Evolutionary conservation across 1,139 yeast species (phyloP).

Genomic region (Protomyces gravidus): DNA sequence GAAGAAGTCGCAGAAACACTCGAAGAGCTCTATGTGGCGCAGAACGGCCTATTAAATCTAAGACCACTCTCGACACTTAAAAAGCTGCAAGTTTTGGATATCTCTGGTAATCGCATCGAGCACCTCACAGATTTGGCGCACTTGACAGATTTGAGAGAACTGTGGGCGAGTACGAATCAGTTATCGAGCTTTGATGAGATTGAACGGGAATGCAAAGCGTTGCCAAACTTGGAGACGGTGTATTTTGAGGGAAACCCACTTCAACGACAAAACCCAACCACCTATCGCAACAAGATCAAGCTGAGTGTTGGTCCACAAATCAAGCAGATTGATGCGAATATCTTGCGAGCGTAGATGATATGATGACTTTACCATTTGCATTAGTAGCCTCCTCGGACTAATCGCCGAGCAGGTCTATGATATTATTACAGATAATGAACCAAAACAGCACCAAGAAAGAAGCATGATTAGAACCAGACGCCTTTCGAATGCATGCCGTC

Average conservation of each 20-base stretch:
- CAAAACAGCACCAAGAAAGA: neutral
- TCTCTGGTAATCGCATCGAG: constrained; percentile 67
- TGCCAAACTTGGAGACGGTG: constrained; percentile 73
- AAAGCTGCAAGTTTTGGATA: constrained; percentile 70
- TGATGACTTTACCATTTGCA: neutral
- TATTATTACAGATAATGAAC: neutral
- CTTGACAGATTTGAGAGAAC: constrained; percentile 67
- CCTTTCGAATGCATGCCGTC: no score
- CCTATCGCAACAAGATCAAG: constrained; percentile 77
- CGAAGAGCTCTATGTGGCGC: constrained; percentile 84
- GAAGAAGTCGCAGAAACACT: constrained; percentile 59
- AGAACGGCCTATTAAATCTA: constrained; percentile 69
- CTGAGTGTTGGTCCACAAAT: constrained; percentile 62
- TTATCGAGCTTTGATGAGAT: constrained; percentile 66
- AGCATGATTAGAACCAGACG: neutral
- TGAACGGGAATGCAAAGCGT: constrained; percentile 57
- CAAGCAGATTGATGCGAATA: constrained; percentile 52
- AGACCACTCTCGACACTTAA: constrained; percentile 71
- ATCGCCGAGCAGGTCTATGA: neutral
- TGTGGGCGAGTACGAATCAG: constrained; percentile 86
- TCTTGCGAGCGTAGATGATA: constrained; percentile 7
- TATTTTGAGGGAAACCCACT: constrained; percentile 95
- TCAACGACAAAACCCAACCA: constrained; percentile 65
- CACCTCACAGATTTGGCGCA: constrained; percentile 63
- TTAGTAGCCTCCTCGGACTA: neutral